phyloP scores from a whole-genome alignment of 1,139 yeast species.

The Scheffersomyces segobiensis region DNA sequence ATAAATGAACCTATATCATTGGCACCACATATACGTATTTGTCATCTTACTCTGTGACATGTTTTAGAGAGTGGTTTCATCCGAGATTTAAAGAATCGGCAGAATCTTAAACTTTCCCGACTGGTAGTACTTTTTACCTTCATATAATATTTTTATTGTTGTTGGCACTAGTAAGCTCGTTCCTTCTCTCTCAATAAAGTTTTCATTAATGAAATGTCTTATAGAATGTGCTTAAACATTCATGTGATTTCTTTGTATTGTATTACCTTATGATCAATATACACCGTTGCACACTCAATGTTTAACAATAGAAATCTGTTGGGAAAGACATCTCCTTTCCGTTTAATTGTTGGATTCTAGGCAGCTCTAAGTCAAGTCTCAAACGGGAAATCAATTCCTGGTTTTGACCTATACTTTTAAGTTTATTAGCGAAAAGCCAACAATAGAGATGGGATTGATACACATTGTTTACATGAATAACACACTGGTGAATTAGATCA shows the following conservation, averaged over 20 bases:
- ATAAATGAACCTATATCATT: not conserved
- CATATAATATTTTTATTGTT: no score
- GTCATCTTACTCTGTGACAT: not conserved
- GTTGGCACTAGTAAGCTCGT: not conserved
- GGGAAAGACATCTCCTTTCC: not conserved
- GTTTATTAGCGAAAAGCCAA: not conserved
- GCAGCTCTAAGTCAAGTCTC: not conserved
- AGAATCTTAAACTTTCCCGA: not conserved
- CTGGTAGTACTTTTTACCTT: not conserved
- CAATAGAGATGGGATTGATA: not conserved
- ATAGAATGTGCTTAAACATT: not conserved
- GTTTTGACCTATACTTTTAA: not conserved
- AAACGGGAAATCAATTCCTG: not conserved
- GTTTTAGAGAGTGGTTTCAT: not conserved
- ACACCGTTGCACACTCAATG: not conserved
- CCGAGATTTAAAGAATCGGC: not conserved
- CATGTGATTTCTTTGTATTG: not conserved
- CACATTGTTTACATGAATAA: not conserved
- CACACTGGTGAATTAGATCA: not conserved
- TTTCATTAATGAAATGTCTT: no score
- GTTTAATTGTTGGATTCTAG: not conserved
- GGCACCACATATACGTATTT: not conserved
- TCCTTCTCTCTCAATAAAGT: not conserved
- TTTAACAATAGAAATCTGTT: not conserved
- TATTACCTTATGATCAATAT: not conserved